These are phyloP conservation scores for Collybia sordida DNA, from an alignment of 768 basidiomycete genomes.

Conservation along the genomic window DNA sequence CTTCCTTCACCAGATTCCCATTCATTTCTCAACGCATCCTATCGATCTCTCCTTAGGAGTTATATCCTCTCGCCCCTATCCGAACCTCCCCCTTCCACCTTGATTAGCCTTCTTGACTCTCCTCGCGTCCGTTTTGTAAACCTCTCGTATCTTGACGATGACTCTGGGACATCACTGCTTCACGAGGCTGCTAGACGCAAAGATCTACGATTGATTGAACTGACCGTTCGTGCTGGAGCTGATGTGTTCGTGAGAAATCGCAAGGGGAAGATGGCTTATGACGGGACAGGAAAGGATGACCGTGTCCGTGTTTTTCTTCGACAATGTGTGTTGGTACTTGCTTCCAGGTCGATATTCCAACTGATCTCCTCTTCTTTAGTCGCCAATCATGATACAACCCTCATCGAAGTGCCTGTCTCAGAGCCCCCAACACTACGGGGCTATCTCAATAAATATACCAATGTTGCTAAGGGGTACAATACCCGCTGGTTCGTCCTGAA, in stretches of 20 bases:
- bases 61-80: slow-evolving; percentile 64
- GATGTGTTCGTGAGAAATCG: slow-evolving; percentile 87
- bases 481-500: slow-evolving; percentile 92
- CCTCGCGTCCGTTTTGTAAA: slow-evolving; percentile 73
- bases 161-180: slow-evolving; percentile 73
- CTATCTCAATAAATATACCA: slow-evolving; percentile 89
- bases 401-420: slow-evolving; percentile 47
- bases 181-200: slow-evolving; percentile 86
- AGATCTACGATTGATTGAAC: slow-evolving; percentile 78
- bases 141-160: slow-evolving; percentile 77
- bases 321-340: slow-evolving; percentile 59
- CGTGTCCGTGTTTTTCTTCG: slow-evolving; percentile 77
- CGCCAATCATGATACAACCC: slow-evolving; percentile 75
- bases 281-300: slow-evolving; percentile 75
- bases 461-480: slow-evolving; percentile 87
- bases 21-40: slow-evolving; percentile 70
- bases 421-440: slow-evolving; percentile 69
- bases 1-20: slow-evolving; percentile 44
- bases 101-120: slow-evolving; percentile 61
- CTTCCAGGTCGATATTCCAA: not conserved
- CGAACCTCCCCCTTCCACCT: slow-evolving; percentile 39
- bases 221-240: slow-evolving; percentile 82
- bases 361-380: slow-evolving; percentile 38
- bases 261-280: slow-evolving; percentile 66
- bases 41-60: slow-evolving; percentile 66